phyloP scores from a whole-genome alignment of 2,329 filamentous ascomycete genomes.

The Pleoardoris graminearum region DNA sequence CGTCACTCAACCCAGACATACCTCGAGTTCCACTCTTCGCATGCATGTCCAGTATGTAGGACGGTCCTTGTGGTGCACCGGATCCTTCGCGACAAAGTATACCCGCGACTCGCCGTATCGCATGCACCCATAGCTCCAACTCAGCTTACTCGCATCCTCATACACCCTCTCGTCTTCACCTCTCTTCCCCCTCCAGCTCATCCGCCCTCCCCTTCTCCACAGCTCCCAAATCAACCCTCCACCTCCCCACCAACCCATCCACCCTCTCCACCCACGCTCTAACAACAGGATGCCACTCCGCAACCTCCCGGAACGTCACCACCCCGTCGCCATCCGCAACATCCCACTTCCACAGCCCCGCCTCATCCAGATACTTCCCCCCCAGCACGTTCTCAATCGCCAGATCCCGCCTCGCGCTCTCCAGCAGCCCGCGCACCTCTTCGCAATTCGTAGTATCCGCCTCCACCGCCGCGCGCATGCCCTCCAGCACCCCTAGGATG shows the following conservation, averaged over 20 bases:
- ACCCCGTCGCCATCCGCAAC: constrained; percentile 48
- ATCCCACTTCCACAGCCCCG: constrained; percentile 72
- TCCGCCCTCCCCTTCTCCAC: constrained; percentile 43
- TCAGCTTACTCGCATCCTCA: too few relatives aligned
- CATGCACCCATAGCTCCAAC: too few relatives aligned
- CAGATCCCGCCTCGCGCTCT: constrained; percentile 61
- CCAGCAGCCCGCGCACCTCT: constrained; percentile 37
- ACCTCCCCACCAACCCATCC: constrained; percentile 48
- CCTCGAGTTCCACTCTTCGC: too few relatives aligned
- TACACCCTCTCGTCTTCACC: constrained; percentile 12
- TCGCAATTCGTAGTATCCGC: constrained; percentile 29
- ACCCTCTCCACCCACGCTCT: constrained; percentile 61
- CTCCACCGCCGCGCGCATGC: constrained; percentile 59
- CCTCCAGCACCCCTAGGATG: constrained; percentile 77
- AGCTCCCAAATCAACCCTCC: constrained; percentile 45
- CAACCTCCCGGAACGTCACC: constrained; percentile 53
- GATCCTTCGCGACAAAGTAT: too few relatives aligned
- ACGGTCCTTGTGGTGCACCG: too few relatives aligned
- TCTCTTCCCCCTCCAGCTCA: constrained; percentile 44
- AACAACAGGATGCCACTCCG: constrained; percentile 68
- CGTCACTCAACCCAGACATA: too few relatives aligned
- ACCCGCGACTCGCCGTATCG: too few relatives aligned
- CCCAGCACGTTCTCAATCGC: constrained; percentile 66
- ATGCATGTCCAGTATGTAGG: too few relatives aligned
- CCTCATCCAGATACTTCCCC: constrained; percentile 66